Base-by-base conservation (phyloP, 306 rosid genomes). In the Delonix regia region DNA sequence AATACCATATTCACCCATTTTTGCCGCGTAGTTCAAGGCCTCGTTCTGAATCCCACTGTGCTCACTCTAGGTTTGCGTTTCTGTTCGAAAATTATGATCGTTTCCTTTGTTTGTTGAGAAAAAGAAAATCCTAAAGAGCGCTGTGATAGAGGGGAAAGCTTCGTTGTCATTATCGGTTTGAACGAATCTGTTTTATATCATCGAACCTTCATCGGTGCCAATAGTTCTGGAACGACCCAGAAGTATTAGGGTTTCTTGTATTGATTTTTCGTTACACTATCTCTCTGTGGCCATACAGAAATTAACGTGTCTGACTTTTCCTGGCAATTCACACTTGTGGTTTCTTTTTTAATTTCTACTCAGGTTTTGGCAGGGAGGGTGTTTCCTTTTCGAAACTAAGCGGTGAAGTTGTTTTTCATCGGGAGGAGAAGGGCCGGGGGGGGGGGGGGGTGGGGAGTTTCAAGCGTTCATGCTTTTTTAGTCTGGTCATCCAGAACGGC, bases 11-110 rank as follows among this genome's bases (percentile, higher is more conserved):
- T 48, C 39, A 11, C 11, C 42, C 4, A 14, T 21, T 6, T 0
- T 61, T 18, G 4, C 0, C n/a, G 28, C 52, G 1, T 47, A 42
- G 34, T 36, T 36, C 55, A 10, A 42, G 49, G 71, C 68, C 42
- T 44, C 39, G 30, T 19, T 19, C 44, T 41, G 52, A 41, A 71
- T 75, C 51, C 47, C 52, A 44, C 68, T 56, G 27, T 39, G 5
- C 21, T n/a, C 73, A 74, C 79, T 72, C 45, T 49, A 70, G 85
- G 82, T 82, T 75, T 39, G 84, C 70, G 28, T 24, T 48, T 78
- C 52, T 66, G 60, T 27, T 41, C 3, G 22, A 22, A 52, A 55
- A 22, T 7, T 21, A 14, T 10, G 3, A 10, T 21, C 9, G 4
- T 33, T 28, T 60, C 42, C 62, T 28, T 82, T 57, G 76, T 62